Evolutionary conservation across 1,284 basidiomycete genomes (phyloP).

Genomic region (Leccinum fallax): DNA sequence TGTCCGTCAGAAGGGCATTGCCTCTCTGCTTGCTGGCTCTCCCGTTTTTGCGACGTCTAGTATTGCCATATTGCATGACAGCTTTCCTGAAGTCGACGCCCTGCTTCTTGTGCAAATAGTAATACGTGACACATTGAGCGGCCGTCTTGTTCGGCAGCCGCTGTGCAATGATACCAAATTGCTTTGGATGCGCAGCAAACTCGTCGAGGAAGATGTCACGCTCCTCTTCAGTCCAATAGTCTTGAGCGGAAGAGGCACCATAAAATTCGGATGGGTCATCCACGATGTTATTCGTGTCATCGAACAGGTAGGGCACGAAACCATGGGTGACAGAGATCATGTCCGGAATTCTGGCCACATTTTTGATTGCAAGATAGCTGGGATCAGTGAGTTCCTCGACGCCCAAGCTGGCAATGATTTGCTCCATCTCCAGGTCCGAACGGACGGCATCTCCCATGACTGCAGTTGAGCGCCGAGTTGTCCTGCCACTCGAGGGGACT

Average conservation of each 20-base stretch:
- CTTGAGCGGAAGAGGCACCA: slow-evolving; percentile 65
- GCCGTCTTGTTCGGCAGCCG: slow-evolving; percentile 85
- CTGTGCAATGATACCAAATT: slow-evolving; percentile 88
- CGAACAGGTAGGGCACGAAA: slow-evolving; percentile 64
- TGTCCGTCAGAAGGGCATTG: slow-evolving; percentile 78
- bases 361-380: slow-evolving; percentile 81
- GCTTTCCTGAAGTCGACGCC: slow-evolving; percentile 83
- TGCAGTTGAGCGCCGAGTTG: slow-evolving; percentile 74
- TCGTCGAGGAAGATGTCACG: slow-evolving; percentile 79
- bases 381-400: slow-evolving; percentile 94
- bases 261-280: slow-evolving; percentile 82
- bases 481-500: slow-evolving; percentile 54
- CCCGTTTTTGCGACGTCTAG: slow-evolving; percentile 61
- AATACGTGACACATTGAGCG: slow-evolving; percentile 89
- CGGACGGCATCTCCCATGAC: slow-evolving; percentile 87
- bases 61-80: slow-evolving; percentile 63
- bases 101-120: slow-evolving; percentile 94
- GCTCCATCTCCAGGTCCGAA: slow-evolving; percentile 96
- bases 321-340: slow-evolving; percentile 80
- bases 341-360: slow-evolving; percentile 91
- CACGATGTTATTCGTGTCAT: slow-evolving; percentile 86
- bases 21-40: slow-evolving; percentile 71
- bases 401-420: slow-evolving; percentile 91
- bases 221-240: slow-evolving; percentile 90
- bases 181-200: slow-evolving; percentile 88